Evolutionary conservation across 2,329 filamentous ascomycete species (phyloP), one percentile per base, ranked within the genome.

Genomic region (Ophiostoma tasmaniense): DNA sequence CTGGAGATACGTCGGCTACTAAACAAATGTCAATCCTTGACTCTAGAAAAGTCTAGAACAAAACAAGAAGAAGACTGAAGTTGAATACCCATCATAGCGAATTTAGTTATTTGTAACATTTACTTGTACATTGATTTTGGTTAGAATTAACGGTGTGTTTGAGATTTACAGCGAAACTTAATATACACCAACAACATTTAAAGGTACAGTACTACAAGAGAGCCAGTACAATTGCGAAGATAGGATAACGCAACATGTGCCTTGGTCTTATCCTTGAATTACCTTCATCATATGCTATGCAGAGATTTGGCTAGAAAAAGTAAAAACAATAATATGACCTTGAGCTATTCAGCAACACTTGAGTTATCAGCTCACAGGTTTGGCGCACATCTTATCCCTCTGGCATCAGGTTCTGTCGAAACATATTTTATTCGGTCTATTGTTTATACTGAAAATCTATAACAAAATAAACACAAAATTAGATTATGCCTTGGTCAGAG

Each of bases 1-100:
- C 39, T 76, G 74, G 74, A 69, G 74, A 17, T 75, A 75, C 42
- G 71, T 73, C 59, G 72, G 72, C 5, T 74, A 71, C 66, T 74
- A 64, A 30, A n/a, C 28, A 69, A 8, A 20, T 5, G 20, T 67
- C 68, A 14, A 14, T 22, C 2, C 4, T 22, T 55, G 50, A 45
- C 6, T 6, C 42, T 45, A 45, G 11, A n/a, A n/a, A 2, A 45
- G 4, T 39, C 37, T 33, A 33, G n/a, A 42, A 14, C 11, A 42
- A 13, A n/a, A 7, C 6, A n/a, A n/a, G 20, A 17, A 45, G 42
- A 17, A 45, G 17, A n/a, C 5, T 20, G 17, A 45, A 45, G 17
- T 6, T 45, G 42, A 20, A 45, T 45, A 45, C 17, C 42, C 14
- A 20, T 6, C 20, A 45, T 45, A 45, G 20, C 42, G 42, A 45